Evolutionary conservation across 2,329 filamentous ascomycete species (phyloP), one percentile per base, ranked within the genome.

Genomic region (Fusarium marasasianum): DNA sequence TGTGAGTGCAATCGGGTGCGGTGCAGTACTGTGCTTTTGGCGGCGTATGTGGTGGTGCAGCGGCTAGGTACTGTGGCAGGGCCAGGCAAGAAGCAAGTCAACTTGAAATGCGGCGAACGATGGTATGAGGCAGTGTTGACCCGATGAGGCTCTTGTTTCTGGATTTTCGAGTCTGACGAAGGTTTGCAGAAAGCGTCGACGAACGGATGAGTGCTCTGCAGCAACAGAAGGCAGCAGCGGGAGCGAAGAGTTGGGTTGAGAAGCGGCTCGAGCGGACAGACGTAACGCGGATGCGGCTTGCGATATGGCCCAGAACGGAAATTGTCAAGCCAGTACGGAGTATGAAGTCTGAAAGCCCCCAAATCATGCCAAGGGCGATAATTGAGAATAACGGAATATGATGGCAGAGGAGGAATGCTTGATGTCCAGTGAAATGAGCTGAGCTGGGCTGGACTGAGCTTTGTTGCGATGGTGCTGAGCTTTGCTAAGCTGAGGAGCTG

Each of bases 341-440:
- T 35, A 35, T 35, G 33, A 57, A 67, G 59, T 75, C 51, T 68
- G 63, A 74, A 61, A 62, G 72, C 37, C 62, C 40, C 53, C 50
- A 35, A 74, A 63, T 65, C 70, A 73, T 74, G 60, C 72, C 70
- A 74, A 66, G 71, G 60, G 70, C 51, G 20, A 26, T 40, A 45
- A 45, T 44, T 38, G 62, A 67, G 26, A 41, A 71, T 72, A 60
- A 75, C 47, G 53, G 64, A 77, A 80, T 73, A 71, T 78, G 76
- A 78, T 78, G 76, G 64, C 33, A 74, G 76, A 74, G 66, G 75
- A 78, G 74, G 76, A 78, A 78, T 78, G 76, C 66, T 75, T 66
- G 70, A 76, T 51, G 74, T 76, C 58, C 71, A 66, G 74, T 75
- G 75, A 76, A 78, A 78, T 77, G 76, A 76, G 69, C 73, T 77